Conservation (phyloP, 371 early-diverging fungal species). For the Saksenaea vasiformis region DNA sequence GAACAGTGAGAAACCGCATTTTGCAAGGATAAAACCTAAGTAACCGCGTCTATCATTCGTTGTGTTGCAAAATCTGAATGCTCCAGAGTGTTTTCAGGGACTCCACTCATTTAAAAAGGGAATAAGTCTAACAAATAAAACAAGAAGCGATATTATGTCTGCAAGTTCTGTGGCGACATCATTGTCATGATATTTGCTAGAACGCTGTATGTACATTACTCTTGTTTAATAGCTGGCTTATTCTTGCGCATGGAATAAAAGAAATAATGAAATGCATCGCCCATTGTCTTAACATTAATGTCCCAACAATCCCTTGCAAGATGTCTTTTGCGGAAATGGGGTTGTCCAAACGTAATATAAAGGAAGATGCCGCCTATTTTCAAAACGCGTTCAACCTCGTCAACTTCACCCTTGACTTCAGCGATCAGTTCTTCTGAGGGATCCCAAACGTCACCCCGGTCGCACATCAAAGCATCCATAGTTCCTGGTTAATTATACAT, state of each 20-base stretch:
- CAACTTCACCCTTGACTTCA: constrained; percentile 70
- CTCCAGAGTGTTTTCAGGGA: too few relatives aligned
- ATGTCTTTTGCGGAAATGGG: constrained; percentile 83
- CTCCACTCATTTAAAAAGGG: too few relatives aligned
- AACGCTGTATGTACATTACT: too few relatives aligned
- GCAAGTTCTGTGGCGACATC: too few relatives aligned
- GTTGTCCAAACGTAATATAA: constrained; percentile 91
- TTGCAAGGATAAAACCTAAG: too few relatives aligned
- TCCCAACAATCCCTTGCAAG: constrained; percentile 72
- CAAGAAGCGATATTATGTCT: too few relatives aligned
- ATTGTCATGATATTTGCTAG: too few relatives aligned
- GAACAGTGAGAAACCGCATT: too few relatives aligned
- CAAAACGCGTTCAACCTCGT: constrained; percentile 75
- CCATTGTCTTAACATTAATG: constrained; percentile 63
- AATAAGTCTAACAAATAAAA: too few relatives aligned
- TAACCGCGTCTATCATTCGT: too few relatives aligned
- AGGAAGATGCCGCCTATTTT: constrained; percentile 78
- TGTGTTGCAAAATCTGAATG: too few relatives aligned
- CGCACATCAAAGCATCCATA: constrained; percentile 85
- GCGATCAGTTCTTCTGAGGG: constrained; percentile 72
- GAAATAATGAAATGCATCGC: constrained; percentile 79
- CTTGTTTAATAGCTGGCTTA: not conserved
- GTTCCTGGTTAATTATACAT: constrained; percentile 35
- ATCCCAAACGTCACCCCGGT: constrained; percentile 87
- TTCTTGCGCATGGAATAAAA: constrained; percentile 62